Evolutionary conservation across 2,329 filamentous ascomycete genomes (phyloP), one percentile per base, ranked within the genome.

Genomic region (Coniochaeta sp.): DNA sequence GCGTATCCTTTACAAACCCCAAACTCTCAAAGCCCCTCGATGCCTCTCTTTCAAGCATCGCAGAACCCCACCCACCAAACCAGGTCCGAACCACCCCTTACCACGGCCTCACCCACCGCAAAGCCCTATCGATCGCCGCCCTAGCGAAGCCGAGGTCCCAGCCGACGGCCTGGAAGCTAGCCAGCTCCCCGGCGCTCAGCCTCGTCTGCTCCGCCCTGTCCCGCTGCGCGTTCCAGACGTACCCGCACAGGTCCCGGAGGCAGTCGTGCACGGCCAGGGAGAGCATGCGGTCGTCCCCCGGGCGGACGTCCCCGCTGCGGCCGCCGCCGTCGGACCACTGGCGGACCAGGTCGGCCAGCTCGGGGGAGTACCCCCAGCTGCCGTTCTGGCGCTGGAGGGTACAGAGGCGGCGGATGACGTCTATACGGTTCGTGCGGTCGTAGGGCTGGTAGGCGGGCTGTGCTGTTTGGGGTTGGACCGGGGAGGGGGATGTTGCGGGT

Each of bases 131-230:
- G 9, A 62, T 22, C 36, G 60, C 50, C 17, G 26, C 56, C 34
- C 52, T 47, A 1, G 59, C 64, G 62, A 64, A 65, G 22, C 61
- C 50, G 55, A 66, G 17, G 60, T 65, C 65, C 63, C 65, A 65
- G 28, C 62, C 62, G 24, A 66, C 58, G 17, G 30, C 50, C 60
- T 65, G 61, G 44, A 67, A 26, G 10, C 44, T 59, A 12, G 54
- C n/a, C 59, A 65, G 17, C 62, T 67, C 64, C 6, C 38, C 64
- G 9, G 47, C 6, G 6, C 28, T 62, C 36, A 66, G 50, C 17
- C 60, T 36, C 28, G 59, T 47, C 14, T 58, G 57, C 55, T 65
- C 64, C n/a, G 60, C 44, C 7, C 64, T 62, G 30, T 65, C 64
- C 28, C 64, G 34, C 61, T 64, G 64, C 4, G 64, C 66, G 17